Evolutionary conservation across 1,139 yeast genomes (phyloP).

Genomic region (Kurtzmaniella quercitrusa): DNA sequence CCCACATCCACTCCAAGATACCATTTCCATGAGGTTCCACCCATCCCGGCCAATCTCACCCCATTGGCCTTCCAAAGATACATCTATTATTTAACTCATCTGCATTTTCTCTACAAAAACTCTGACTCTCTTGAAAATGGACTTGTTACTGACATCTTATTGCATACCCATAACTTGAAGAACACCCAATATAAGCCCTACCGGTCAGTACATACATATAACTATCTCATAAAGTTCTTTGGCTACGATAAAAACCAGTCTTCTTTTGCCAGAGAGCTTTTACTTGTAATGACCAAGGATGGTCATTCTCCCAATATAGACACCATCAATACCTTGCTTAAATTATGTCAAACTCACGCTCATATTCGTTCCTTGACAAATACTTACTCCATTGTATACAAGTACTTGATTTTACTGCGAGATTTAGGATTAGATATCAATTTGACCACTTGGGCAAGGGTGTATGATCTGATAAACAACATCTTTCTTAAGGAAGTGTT

Average conservation of each 20-base stretch:
- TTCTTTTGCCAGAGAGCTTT: slow-evolving; percentile 37
- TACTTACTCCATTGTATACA: slow-evolving; percentile 27
- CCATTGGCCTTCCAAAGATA: slow-evolving; percentile 31
- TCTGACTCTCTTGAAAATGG: slow-evolving; percentile 36
- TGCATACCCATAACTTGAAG: slow-evolving; percentile 36
- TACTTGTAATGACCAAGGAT: slow-evolving; percentile 40
- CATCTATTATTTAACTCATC: slow-evolving; percentile 35
- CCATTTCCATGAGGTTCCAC: slow-evolving; percentile 32
- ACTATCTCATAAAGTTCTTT: slow-evolving; percentile 38
- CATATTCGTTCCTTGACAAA: slow-evolving; percentile 30
- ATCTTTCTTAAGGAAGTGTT: slow-evolving; percentile 35
- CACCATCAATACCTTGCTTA: slow-evolving; percentile 36
- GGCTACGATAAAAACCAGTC: slow-evolving; percentile 41
- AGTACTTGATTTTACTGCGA: slow-evolving; percentile 27
- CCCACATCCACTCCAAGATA: slow-evolving; percentile 16
- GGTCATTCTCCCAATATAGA: slow-evolving; percentile 39
- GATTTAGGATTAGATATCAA: slow-evolving; percentile 27
- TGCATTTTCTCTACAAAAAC: slow-evolving; percentile 28
- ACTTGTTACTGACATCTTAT: slow-evolving; percentile 33
- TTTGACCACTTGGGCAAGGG: slow-evolving; percentile 33
- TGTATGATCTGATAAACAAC: slow-evolving; percentile 37
- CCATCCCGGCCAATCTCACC: slow-evolving; percentile 26
- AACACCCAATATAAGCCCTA: slow-evolving; percentile 24
- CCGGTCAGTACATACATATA: slow-evolving; percentile 36
- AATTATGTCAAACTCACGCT: slow-evolving; percentile 29